Evolutionary conservation across 2,329 filamentous ascomycete genomes (phyloP), one percentile per base, ranked within the genome.

Genomic region (Sporothrix brasiliensis): DNA sequence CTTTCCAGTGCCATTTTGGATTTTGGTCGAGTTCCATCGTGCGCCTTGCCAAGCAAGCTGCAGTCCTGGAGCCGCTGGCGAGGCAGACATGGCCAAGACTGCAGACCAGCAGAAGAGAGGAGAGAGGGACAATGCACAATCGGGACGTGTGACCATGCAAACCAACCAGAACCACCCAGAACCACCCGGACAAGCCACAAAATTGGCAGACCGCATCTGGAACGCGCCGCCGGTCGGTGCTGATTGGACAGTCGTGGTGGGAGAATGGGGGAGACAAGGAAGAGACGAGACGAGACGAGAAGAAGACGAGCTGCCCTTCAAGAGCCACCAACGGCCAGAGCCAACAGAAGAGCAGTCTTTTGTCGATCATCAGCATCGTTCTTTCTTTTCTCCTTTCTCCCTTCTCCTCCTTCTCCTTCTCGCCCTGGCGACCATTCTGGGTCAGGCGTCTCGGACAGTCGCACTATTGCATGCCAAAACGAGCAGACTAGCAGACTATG

Each of bases 41-140:
- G 52, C 52, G 52, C 52, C 52, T 54, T 30, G 52, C 30, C 52
- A 11, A 14, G 52, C 52, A 30, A 11, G 52, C 52, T 54, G 27
- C 21, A 13, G n/a, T 53, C 24, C 30, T 58, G 30, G 27, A 5
- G 27, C 27, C 27, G 16, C 54, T 58, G 30, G 54, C 54, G 54
- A 58, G 54, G 54, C 54, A 58, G 54, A 58, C 54, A 58, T 58
- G 54, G 54, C 54, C 54, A 58, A 58, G 54, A 39, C 3, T 24
- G 24, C 24, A 24, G 2, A 2, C 1, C 24, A 1, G 24, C 13
- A 13, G 11, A 47, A 14, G 6, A 49, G 5, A 50, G 49, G 27
- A 24, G 27, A 53, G 50, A 53, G 52, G 52, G 52, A 54, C 52
- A 27, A 24, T 61, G 56, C 56, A 61, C 3, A 16, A 61, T 54